Base-by-base conservation (phyloP, 306 rosid species). In the Corylus heterophylla region DNA sequence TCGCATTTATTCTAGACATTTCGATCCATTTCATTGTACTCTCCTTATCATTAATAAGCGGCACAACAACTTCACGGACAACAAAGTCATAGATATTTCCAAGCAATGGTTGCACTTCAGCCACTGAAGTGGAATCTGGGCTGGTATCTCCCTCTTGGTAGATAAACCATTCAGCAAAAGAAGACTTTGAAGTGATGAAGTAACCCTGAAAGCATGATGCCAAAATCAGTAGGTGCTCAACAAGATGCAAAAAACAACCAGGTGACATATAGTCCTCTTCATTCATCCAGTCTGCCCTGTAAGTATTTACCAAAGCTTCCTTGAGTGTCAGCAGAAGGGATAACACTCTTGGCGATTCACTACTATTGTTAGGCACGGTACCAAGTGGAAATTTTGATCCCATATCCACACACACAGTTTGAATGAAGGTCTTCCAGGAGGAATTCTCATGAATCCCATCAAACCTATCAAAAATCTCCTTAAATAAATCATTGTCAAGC, bases 131-230 rank as follows among this genome's bases (percentile, higher is more conserved):
- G 78, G 69, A 55, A 78, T 80, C 62, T 27, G 48, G 22, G 49
- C 17, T 54, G 22, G 82, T 52, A 54, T 71, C 76, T 47, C 74
- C 87, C 52, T 86, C 80, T n/a, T 79, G 83, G 79, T 59, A 68
- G 52, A 82, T 81, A 16, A 93, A 81, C 98, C 94, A 93, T 63
- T 93, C 97, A 55, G 73, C 58, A 69, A 91, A 90, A 59, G 85
- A 84, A 54, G 94, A 83, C 76, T 86, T 86, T 22, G 95, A 80
- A 22, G 92, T 83, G 80, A 88, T 64, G 35, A 87, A 78, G 71
- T 63, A 71, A 20, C 91, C 90, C 2, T 35, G 77, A 52, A 47
- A 20, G 74, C 70, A 68, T 11, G 82, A 82, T 54, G 84, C 81
- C 62, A 75, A 76, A 3, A 88, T 74, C 67, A 91, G 55, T 71